Evolutionary conservation across 2,329 filamentous ascomycete species (phyloP).

Genomic region (Tolypocladium endophyticum): DNA sequence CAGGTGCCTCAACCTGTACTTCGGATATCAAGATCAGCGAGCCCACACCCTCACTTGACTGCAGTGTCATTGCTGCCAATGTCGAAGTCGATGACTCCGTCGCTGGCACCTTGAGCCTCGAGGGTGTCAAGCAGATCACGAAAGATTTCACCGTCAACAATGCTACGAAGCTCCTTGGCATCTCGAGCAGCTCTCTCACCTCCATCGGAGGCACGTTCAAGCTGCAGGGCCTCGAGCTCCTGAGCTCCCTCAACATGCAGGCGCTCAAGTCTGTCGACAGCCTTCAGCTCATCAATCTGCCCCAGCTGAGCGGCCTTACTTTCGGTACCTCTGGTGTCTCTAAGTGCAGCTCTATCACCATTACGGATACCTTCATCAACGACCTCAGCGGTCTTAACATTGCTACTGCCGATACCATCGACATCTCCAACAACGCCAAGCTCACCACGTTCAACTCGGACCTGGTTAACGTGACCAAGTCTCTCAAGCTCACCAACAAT

Average conservation of each 20-base stretch:
- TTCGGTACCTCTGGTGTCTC: constrained; percentile 49
- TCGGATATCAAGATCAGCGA: constrained; percentile 53
- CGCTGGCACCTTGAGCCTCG: constrained; percentile 48
- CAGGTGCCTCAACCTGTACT: constrained; percentile 25
- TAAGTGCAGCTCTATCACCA: constrained; percentile 56
- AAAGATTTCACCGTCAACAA: constrained; percentile 54
- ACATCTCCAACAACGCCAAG: constrained; percentile 85
- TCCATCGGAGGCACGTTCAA: constrained; percentile 61
- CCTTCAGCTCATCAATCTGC: constrained; percentile 65
- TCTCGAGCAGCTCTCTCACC: constrained; percentile 51
- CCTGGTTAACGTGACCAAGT: constrained; percentile 62
- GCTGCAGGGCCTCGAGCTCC: constrained; percentile 55
- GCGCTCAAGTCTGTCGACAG: constrained; percentile 52
- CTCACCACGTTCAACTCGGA: constrained; percentile 67
- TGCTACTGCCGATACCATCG: constrained; percentile 56
- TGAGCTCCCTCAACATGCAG: constrained; percentile 59
- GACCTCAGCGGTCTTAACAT: constrained; percentile 75
- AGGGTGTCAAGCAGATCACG: constrained; percentile 45
- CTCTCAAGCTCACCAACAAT: constrained; percentile 72
- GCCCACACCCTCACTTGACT: constrained; percentile 52
- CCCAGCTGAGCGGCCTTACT: constrained; percentile 38
- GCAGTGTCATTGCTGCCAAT: constrained; percentile 58
- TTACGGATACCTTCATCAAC: constrained; percentile 78
- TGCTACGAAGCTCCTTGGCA: constrained; percentile 43
- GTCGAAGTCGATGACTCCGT: constrained; percentile 52